Evolutionary conservation across 2,329 filamentous ascomycete genomes (phyloP), one percentile per base, ranked within the genome.

Genomic region (Nannizziopsis barbatae): DNA sequence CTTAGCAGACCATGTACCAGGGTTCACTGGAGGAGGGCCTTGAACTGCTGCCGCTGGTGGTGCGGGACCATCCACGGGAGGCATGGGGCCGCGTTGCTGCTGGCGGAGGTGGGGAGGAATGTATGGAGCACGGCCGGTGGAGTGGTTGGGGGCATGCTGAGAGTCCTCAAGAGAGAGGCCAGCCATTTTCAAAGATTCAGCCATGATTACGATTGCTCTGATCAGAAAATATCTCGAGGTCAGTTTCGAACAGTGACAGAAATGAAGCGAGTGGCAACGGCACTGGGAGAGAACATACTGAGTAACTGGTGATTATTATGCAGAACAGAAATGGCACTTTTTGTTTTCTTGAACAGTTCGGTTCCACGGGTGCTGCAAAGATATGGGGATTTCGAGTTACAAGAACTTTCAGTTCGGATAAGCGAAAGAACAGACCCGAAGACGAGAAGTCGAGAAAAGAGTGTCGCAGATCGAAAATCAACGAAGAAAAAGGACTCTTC

Each of bases 81-180:
- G 63, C 51, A 57, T 57, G 47, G 58, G 58, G 43, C 51, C 51
- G 52, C 51, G 51, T 30, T 47, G 52, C 40, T 64, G 65, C 47
- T 64, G 62, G 56, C 79, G 76, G 56, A 81, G 74, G 65, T 82
- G 79, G 59, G 79, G 79, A 60, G 79, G 79, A 58, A 82, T 81
- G 66, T 82, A 82, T 58, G 79, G 75, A 64, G 76, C 71, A 61
- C 77, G 78, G 58, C 75, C 75, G 52, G 65, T 64, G 65, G 65
- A 58, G 69, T 66, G 53, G 27, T 33, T 37, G 45, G 67, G 65
- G 50, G 58, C 57, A 33, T 45, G 44, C 67, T 79, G 74, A 53
- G 76, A 79, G 57, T 82, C 79, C 64, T 77, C 75, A 58, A 83
- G 69, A 53, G 71, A 71, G 56, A 79, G 65, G 60, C 71, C 70